A percentile compares a stretch with the other conserved stretches of the same genome.
These are phyloP conservation scores for Mucuna pruriens DNA, from an alignment of 306 rosid genomes.

Conservation along the genomic window DNA sequence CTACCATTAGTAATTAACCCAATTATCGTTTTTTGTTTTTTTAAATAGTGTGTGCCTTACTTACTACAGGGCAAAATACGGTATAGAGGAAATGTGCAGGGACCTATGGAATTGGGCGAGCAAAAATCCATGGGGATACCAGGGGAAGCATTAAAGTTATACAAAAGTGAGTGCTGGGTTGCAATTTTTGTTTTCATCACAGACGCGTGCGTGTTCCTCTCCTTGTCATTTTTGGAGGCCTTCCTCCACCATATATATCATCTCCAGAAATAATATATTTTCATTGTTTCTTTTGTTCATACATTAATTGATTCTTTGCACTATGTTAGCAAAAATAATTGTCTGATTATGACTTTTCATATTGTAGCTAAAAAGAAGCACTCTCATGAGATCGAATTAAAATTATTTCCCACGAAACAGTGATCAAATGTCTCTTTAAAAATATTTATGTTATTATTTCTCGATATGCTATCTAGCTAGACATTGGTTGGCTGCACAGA, in stretches of 20 bases:
- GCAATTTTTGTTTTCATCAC: too few relatives aligned
- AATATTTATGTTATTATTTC: neutral
- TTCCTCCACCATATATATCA: slow-evolving; percentile 2
- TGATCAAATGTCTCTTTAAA: neutral
- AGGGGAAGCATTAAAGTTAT: slow-evolving; percentile 30
- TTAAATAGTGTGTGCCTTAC: too few relatives aligned
- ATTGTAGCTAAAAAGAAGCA: neutral
- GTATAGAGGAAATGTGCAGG: slow-evolving; percentile 83
- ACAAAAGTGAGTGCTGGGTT: too few relatives aligned
- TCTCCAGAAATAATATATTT: neutral
- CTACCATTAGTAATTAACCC: too few relatives aligned
- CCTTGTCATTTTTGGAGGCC: neutral
- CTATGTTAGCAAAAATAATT: neutral
- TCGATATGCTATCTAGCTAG: neutral
- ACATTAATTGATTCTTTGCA: slow-evolving; percentile 16
- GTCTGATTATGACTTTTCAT: neutral
- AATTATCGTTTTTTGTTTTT: too few relatives aligned
- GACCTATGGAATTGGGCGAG: slow-evolving; percentile 92
- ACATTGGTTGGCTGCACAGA: neutral
- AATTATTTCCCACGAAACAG: too few relatives aligned
- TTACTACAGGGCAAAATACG: slow-evolving; percentile 45
- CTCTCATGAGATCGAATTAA: neutral
- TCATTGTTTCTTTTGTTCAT: slow-evolving; percentile 23
- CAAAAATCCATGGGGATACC: slow-evolving; percentile 85
- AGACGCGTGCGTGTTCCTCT: too few relatives aligned